Conservation (phyloP, 306 rosid species). For the Cicer cuneatum region DNA sequence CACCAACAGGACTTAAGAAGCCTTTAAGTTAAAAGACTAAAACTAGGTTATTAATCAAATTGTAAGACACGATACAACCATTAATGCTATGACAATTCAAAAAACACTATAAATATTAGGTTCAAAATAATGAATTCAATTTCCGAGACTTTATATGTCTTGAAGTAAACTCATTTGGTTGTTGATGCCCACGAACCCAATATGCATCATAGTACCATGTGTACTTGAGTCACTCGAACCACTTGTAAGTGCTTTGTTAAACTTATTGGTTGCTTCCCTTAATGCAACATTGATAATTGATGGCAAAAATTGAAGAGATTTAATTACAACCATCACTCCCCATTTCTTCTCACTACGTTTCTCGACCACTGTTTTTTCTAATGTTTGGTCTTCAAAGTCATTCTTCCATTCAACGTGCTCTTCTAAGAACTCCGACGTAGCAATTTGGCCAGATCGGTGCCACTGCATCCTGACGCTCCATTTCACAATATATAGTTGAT, state of each 20-base stretch:
- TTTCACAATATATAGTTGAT: conserved; percentile 94
- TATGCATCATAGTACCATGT: conserved; percentile 93
- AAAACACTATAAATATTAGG: background rate
- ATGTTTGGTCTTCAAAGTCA: conserved; percentile 58
- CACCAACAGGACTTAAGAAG: too few relatives aligned
- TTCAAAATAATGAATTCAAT: conserved; percentile 33
- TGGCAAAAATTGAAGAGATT: conserved; percentile 90
- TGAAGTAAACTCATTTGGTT: conserved; percentile 98
- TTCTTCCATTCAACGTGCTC: conserved; percentile 71
- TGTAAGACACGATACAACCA: background rate
- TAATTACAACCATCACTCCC: conserved; percentile 93
- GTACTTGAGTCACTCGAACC: conserved; percentile 55
- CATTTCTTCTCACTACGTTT: conserved; percentile 80
- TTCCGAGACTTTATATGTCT: conserved; percentile 68
- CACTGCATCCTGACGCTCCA: conserved; percentile 98
- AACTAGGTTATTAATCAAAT: too few relatives aligned
- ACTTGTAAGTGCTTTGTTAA: conserved; percentile 55
- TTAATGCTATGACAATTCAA: conserved; percentile 22
- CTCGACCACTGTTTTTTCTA: conserved; percentile 52
- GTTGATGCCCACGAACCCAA: conserved; percentile 89
- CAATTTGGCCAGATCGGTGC: conserved; percentile 95
- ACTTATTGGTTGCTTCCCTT: conserved; percentile 72
- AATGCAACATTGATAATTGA: conserved; percentile 76
- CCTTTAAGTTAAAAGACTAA: too few relatives aligned
- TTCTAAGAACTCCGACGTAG: conserved; percentile 90